Evolutionary conservation across 2,329 filamentous ascomycete genomes (phyloP), one percentile per base, ranked within the genome.

Genomic region (Stromatinia cepivora): DNA sequence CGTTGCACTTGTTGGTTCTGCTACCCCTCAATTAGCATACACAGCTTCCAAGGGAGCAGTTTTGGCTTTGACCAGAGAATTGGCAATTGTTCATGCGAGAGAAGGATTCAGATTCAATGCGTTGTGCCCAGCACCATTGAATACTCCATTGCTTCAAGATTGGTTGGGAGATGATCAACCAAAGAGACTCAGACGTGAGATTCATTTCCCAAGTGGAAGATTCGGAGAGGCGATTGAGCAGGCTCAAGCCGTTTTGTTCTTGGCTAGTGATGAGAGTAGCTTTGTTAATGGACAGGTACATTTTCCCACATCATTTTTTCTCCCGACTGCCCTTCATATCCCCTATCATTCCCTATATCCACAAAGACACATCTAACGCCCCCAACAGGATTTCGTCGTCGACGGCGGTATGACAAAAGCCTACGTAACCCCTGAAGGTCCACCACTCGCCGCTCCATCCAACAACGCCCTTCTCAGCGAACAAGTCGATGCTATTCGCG

Each of bases 321-420:
- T 11, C 5, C 17, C 15, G 4, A 11, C 31, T 25, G 1, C 22
- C 13, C n/a, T 46, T 36, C 36, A 39, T 22, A 4, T 10, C 15
- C 17, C 22, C n/a, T 31, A 20, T 20, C 31, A 10, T 28, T 25
- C 6, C 13, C 13, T 6, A n/a, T 10, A 20, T 3, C 5, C 53
- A 4, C 5, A 25, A 53, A 53, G 15, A 9, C 6, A 9, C 36
- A 13, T 20, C 46, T 64, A 42, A 64, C 48, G 42, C 15, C 5
- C 15, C 10, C 10, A 10, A 31, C 7, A 88, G 70, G 95, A 98
- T 79, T 97, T 98, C 82, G 90, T 97, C 6, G 93, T 98, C 36
- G 95, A 99, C 77, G 95, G 95, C 70, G 94, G 94, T 71, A 92
- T 99, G 92, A 94, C 89, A 77, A 97, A 92, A 85, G 92, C 93